These are phyloP conservation scores for Primulina eburnea DNA, from an alignment of 257 asterid species.

Conservation along the genomic window DNA sequence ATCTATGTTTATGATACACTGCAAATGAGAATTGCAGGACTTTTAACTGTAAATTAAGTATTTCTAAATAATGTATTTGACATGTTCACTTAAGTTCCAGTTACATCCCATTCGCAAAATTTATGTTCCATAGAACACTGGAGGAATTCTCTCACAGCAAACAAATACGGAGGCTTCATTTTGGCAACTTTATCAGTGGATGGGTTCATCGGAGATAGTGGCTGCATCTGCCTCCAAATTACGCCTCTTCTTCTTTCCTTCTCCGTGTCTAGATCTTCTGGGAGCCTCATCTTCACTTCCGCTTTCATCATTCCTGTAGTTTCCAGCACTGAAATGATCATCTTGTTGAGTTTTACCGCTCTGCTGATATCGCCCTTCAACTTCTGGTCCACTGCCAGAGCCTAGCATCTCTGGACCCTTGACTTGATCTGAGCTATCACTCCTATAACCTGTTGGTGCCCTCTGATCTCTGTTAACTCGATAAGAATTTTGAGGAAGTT, in stretches of 20 bases:
- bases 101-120: neutral
- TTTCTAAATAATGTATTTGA: neutral
- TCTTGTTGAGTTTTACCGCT: slow-evolving; percentile 42
- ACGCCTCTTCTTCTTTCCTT: slow-evolving; percentile 73
- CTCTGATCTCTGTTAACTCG: slow-evolving; percentile 54
- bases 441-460: slow-evolving; percentile 40
- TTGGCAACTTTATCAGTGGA: slow-evolving; percentile 21
- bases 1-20: neutral
- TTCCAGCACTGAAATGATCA: slow-evolving; percentile 49
- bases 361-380: slow-evolving; percentile 37
- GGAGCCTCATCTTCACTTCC: slow-evolving; percentile 93
- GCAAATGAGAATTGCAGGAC: neutral
- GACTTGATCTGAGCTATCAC: slow-evolving; percentile 50
- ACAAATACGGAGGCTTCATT: neutral
- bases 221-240: slow-evolving; percentile 42
- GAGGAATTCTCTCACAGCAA: neutral
- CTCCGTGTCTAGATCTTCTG: slow-evolving; percentile 86
- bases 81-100: neutral
- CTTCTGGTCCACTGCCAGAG: slow-evolving; percentile 35
- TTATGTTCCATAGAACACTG: neutral
- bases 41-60: neutral
- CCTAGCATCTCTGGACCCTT: slow-evolving; percentile 56
- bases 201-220: slow-evolving; percentile 33
- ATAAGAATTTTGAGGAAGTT: slow-evolving; percentile 39
- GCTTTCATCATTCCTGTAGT: slow-evolving; percentile 57